Percentiles rank a stretch among this genome's conserved stretches.
phyloP scores from a whole-genome alignment of 192 early-diverging fungal genomes.

The Linnemannia exigua region DNA sequence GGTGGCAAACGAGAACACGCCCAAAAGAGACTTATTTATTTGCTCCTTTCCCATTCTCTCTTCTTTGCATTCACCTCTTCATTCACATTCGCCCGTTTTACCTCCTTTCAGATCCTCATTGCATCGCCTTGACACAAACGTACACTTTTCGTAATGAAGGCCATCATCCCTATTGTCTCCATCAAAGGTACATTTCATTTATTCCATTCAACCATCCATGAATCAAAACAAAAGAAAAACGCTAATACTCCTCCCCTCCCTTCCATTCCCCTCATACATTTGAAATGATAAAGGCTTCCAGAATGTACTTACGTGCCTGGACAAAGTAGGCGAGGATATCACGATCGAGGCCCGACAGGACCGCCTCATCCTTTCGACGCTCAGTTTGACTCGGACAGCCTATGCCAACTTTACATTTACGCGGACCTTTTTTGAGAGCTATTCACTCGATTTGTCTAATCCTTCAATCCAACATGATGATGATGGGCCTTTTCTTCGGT shows the following conservation, averaged over 20 bases:
- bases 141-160: constrained; percentile 31
- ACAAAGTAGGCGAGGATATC: constrained; percentile 74
- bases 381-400: constrained; percentile 79
- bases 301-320: constrained; percentile 69
- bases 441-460: constrained; percentile 54
- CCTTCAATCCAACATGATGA: constrained; percentile 29
- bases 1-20: constrained; percentile 20
- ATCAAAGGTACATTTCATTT: constrained; percentile 37
- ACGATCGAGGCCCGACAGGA: constrained; percentile 69
- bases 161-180: constrained; percentile 48
- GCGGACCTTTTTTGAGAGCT: constrained; percentile 76
- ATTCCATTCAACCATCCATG: background rate
- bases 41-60: background rate
- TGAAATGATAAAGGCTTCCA: constrained; percentile 58
- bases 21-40: background rate
- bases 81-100: no score
- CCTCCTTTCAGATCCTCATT: background rate
- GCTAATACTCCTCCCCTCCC: background rate
- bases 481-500: constrained; percentile 38
- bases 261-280: background rate
- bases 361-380: constrained; percentile 68
- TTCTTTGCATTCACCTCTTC: no score
- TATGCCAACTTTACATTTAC: constrained; percentile 70
- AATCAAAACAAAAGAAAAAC: background rate
- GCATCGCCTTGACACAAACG: constrained; percentile 8